Base-by-base conservation (phyloP, 2,329 filamentous ascomycete species). In the Hortaea werneckii region DNA sequence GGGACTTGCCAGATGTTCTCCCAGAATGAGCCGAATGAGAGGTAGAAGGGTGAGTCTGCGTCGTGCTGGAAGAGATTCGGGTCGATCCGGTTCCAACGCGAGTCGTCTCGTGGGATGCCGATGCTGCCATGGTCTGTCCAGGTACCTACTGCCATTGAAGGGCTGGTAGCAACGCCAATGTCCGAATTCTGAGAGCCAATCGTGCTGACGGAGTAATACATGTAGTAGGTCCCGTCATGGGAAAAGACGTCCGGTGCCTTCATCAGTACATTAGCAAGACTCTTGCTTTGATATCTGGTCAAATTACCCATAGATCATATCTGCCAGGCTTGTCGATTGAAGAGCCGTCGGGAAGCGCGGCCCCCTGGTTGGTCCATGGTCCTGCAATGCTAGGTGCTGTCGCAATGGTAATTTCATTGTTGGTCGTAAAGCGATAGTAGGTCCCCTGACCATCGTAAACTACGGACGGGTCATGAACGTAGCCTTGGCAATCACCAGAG, bases 81-180 rank as follows among this genome's bases (percentile, higher is more conserved):
- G 42, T 73, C 83, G 55, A 87, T 73, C 40, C 69, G 68, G 50
- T 73, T 72, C 59, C 69, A 72, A 29, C 56, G 47, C 40, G 65
- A 65, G 26, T 40, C 63, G 2, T 57, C 46, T 8, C 35, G 58
- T 56, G 56, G 43, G 49, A 82, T 65, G 10, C 78, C 77, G 50
- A 82, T 65, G n/a, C 77, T 75, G 40, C 79, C 80, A 20, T 69
- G 71, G 58, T 83, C 78, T 4, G 71, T 78, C 79, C 79, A 83
- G 26, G 67, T 69, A 40, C 76, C 77, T 5, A 68, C 64, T 29
- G 77, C 73, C 58, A 76, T 65, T 5, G 66, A 67, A 5, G 52
- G 55, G 9, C 69, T 72, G 1, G 70, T 75, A 1, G 73, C 74
- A 12, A 76, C 65, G 29, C 80, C 81, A 50, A 84, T 82, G 42